Evolutionary conservation across 108 stramenopile species (phyloP).

Genomic region (Epipyxis sp.): DNA sequence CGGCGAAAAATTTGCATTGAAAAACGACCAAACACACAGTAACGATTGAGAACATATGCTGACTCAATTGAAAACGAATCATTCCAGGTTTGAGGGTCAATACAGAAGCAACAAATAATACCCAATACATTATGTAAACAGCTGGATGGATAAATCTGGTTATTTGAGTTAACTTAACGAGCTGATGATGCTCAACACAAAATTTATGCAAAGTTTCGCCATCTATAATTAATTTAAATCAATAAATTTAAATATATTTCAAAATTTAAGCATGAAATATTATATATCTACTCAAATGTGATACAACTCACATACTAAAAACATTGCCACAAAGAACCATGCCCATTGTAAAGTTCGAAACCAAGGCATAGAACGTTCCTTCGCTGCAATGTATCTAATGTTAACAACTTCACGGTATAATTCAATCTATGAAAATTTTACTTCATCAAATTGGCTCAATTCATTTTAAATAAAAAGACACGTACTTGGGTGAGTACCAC

Average conservation of each 20-base stretch:
- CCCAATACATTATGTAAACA: constrained; percentile 72
- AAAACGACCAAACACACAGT: constrained; percentile 81
- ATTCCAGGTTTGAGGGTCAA: constrained; percentile 80
- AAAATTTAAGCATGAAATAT: constrained; percentile 55
- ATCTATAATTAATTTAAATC: constrained; percentile 58
- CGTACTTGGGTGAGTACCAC: constrained; percentile 22
- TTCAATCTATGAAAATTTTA: constrained; percentile 48
- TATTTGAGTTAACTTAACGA: constrained; percentile 40
- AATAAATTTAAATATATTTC: constrained; percentile 62
- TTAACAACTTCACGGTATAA: constrained; percentile 91
- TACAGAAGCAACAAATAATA: constrained; percentile 83
- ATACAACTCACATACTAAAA: constrained; percentile 67
- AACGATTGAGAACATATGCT: constrained; percentile 91
- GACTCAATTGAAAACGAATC: constrained; percentile 91
- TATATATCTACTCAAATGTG: background rate
- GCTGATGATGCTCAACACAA: constrained; percentile 26
- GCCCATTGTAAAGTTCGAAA: constrained; percentile 96
- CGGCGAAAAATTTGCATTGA: constrained; percentile 69
- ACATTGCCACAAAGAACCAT: constrained; percentile 86
- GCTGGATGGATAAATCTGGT: constrained; percentile 61
- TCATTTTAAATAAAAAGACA: background rate
- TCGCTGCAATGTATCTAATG: constrained; percentile 79
- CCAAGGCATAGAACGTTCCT: constrained; percentile 81
- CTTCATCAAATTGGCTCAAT: background rate
- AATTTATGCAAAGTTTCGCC: constrained; percentile 15